Evolutionary conservation across 2,329 filamentous ascomycete species (phyloP).

Genomic region (Sphaerulina vaccinii): DNA sequence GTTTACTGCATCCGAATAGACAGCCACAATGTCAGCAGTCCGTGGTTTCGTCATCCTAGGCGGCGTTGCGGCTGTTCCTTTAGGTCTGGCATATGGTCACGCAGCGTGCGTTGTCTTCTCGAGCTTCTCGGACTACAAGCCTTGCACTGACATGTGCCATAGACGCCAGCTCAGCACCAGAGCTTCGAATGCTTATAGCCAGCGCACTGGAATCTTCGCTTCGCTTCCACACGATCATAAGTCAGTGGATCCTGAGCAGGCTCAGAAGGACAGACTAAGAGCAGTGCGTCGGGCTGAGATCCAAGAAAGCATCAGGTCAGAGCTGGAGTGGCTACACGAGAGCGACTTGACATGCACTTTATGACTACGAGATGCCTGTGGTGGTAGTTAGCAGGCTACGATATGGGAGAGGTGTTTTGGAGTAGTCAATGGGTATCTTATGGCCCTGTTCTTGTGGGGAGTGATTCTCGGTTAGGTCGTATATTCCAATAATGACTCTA

Average conservation of each 20-base stretch:
- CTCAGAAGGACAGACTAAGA: constrained; percentile 11
- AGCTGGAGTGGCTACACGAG: constrained; percentile 18
- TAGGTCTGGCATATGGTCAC: constrained; percentile 12
- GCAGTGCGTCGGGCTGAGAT: constrained; percentile 12
- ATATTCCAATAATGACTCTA: too few species aligned
- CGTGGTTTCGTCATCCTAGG: constrained; percentile 12
- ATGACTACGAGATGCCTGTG: constrained; percentile 15
- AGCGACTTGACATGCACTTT: constrained; percentile 18
- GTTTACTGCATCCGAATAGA: constrained; percentile 2
- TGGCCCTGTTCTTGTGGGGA: not conserved
- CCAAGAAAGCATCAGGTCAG: constrained; percentile 8
- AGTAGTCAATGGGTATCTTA: constrained; percentile 6
- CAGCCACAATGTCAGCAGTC: constrained; percentile 8
- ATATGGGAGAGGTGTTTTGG: not conserved
- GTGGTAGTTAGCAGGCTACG: not conserved
- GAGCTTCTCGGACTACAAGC: not conserved
- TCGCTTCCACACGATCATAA: not conserved
- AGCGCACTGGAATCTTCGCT: constrained; percentile 16
- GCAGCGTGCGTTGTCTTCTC: constrained; percentile 12
- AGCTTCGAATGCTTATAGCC: constrained; percentile 17
- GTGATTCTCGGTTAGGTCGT: too few species aligned
- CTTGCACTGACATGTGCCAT: not conserved
- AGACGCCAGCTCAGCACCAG: constrained; percentile 13
- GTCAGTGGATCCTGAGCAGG: constrained; percentile 11
- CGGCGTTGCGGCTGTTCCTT: constrained; percentile 11